Conservation (phyloP, 768 basidiomycete species). For the Mycena amicta region DNA sequence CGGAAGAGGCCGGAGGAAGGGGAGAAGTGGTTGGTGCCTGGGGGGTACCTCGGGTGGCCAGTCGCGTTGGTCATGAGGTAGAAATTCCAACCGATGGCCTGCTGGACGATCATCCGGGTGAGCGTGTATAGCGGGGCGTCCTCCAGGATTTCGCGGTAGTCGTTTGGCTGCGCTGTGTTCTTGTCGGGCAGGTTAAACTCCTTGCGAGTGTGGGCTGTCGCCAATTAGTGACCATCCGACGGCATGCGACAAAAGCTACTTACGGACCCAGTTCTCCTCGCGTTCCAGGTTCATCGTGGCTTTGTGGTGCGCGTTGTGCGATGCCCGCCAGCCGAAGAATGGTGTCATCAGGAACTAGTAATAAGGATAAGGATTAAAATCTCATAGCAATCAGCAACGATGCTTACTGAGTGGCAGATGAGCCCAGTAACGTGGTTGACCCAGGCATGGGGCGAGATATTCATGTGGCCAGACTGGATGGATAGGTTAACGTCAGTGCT, state of each 20-base stretch:
- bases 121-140: slow-evolving; percentile 55
- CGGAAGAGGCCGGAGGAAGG: slow-evolving; percentile 4
- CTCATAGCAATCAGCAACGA: slow-evolving; percentile 35
- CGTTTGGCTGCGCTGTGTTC: slow-evolving; percentile 40
- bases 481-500: neutral
- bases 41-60: slow-evolving; percentile 48
- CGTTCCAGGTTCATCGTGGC: slow-evolving; percentile 58
- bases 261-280: slow-evolving; percentile 70
- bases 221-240: neutral
- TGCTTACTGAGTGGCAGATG: slow-evolving; percentile 37
- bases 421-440: slow-evolving; percentile 32
- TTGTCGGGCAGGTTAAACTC: slow-evolving; percentile 48
- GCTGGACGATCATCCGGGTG: slow-evolving; percentile 31
- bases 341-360: slow-evolving; percentile 49
- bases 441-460: slow-evolving; percentile 33
- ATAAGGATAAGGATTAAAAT: neutral
- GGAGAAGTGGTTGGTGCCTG: slow-evolving; percentile 35
- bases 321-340: slow-evolving; percentile 70
- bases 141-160: slow-evolving; percentile 50
- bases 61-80: slow-evolving; percentile 44
- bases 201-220: slow-evolving; percentile 37
- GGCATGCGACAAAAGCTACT: neutral
- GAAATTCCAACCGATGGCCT: slow-evolving; percentile 1
- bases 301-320: slow-evolving; percentile 62
- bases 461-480: slow-evolving; percentile 44